Base-by-base conservation (phyloP, 176 grass and related monocot genomes). In the Raddia distichophylla region DNA sequence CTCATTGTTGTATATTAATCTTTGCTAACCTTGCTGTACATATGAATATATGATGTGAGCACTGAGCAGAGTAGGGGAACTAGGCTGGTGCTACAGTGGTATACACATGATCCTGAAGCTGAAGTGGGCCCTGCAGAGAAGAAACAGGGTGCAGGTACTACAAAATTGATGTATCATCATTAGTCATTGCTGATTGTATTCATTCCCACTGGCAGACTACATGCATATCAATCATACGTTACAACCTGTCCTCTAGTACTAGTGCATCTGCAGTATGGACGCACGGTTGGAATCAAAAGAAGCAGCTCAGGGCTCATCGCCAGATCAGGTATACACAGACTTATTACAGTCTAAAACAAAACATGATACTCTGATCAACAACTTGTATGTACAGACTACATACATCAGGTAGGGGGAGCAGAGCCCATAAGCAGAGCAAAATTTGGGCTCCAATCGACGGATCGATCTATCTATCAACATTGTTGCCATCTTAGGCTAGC, bases 371-470 rank as follows among this genome's bases (percentile, higher is more conserved):
- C 5, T 75, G 27, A 27, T 27, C 51, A 40, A 7, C 17, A 66
- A 17, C 22, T 14, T 48, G 2, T 27, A 22, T 62, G 33, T 65
- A 78, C 22, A 60, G 13, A 5, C 27, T 27, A 27, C 27, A 27
- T 27, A 52, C 13, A 15, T 0, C 3, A 20, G 9, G 18, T 18
- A n/a, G 54, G 18, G 18, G n/a, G 7, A 59, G 18, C 70, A 76
- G 74, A 9, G 62, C 49, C 77, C 63, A 79, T 67, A 55, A 78
- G 52, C 48, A 16, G 11, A 14, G 18, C 63, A 80, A 80, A 80
- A 80, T 55, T 27, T 56, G 63, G 77, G 77, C 50, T 56, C 59
- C 48, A 22, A 16, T 4, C 14, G 42, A 44, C 10, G 14, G 5
- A 37, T 74, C 40, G 22, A 74, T 57, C 52, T 40, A 76, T 16